Base-by-base conservation (phyloP, 495 filamentous ascomycete genomes). In the Penicillium cataractarum region DNA sequence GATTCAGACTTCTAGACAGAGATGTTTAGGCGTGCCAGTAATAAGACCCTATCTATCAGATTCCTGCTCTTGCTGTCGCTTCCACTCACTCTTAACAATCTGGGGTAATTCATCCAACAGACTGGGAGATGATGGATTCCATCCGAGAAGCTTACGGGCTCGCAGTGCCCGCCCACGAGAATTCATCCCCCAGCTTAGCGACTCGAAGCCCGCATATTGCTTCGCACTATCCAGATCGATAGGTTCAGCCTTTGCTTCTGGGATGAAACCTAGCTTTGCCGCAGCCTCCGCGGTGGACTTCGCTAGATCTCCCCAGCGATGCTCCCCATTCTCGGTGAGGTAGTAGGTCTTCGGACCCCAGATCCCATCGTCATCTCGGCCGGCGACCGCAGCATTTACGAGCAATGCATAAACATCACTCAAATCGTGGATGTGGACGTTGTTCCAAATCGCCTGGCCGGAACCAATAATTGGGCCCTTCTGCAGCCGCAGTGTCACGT, bases 331-430 rank as follows among this genome's bases (percentile, higher is more conserved):
- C 74, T 91, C 87, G 27, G 82, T 78, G 58, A 92, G 84, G 73
- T 88, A 93, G 74, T 94, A 93, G 15, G 82, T 89, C 54, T 87
- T 78, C 1, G 74, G 69, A 1, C 87, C 89, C 85, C 90, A 96
- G 10, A 89, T 81, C 39, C 87, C 88, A 6, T 80, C 66, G 3
- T 81, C 80, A 32, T 58, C 59, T 10, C 80, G 82, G 27, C 79
- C 79, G 13, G 71, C 64, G 7, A 82, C 65, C 4, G 88, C 89
- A 29, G 85, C 86, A 40, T 90, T 85, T 10, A 88, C 84, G n/a
- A 92, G 82, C 15, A 78, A 69, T 9, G 89, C 70, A 70, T 84
- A 92, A 26, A 89, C 73, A 22, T 80, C 78, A 49, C 82, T 82
- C 1, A 94, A 76, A 68, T 93, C 90, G 24, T 84, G 75, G 27